Conservation (phyloP, 306 rosid species). For the Medicago truncatula region DNA sequence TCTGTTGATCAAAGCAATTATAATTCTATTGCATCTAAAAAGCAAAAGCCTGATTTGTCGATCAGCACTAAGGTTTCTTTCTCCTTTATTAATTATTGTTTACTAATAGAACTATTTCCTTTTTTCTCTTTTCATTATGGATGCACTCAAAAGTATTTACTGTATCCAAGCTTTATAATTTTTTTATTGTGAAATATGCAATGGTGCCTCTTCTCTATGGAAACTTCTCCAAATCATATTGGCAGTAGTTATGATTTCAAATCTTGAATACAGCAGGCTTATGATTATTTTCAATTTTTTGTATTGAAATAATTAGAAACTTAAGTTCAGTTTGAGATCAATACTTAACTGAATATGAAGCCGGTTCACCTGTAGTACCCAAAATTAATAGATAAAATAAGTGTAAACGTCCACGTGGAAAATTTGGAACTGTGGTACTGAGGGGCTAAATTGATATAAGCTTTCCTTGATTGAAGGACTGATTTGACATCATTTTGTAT, state of each 20-base stretch:
- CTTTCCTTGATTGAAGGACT: not conserved
- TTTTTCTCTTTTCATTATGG: constrained; percentile 13
- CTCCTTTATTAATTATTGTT: constrained; percentile 22
- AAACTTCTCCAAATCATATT: not conserved
- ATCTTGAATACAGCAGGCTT: not conserved
- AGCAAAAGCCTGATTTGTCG: constrained; percentile 83
- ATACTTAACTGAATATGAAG: no score
- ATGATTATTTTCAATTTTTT: not conserved
- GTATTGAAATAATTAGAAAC: not conserved
- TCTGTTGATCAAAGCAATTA: constrained; percentile 76
- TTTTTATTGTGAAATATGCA: constrained; percentile 11
- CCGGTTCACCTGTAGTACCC: no score
- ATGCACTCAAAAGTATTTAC: constrained; percentile 7
- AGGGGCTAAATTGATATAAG: not conserved
- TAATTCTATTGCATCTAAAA: constrained; percentile 77
- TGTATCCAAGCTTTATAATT: not conserved
- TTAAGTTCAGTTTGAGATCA: no score
- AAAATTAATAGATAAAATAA: no score
- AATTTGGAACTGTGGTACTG: not conserved
- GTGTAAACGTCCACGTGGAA: no score
- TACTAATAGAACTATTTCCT: constrained; percentile 1
- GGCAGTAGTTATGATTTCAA: not conserved
- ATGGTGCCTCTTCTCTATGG: constrained; percentile 23
- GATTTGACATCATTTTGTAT: not conserved
- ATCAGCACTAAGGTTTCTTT: constrained; percentile 74